phyloP scores from a whole-genome alignment of 129 eudicot species.

The Chrysanthemum seticuspe region DNA sequence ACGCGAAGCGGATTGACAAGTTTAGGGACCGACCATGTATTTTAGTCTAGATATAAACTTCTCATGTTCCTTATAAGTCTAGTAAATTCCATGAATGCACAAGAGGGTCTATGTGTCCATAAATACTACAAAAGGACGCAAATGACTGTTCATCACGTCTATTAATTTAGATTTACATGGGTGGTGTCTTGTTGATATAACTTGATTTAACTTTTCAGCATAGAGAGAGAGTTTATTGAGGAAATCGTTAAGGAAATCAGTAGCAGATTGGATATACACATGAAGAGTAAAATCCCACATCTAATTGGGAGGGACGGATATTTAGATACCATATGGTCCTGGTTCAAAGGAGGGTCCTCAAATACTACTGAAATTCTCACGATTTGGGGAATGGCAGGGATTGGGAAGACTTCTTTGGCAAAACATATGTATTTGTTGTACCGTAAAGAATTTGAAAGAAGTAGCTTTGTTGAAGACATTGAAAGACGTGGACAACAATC shows the following conservation, averaged over 20 bases:
- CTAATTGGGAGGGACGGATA: neutral
- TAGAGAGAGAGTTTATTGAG: neutral
- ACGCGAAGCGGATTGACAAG: no score
- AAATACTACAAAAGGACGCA: neutral
- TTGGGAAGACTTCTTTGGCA: conserved; percentile 9
- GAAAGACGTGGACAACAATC: neutral
- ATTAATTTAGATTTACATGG: neutral
- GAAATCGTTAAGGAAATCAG: neutral
- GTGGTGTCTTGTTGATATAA: neutral
- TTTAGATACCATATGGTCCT: neutral
- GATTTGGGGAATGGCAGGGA: neutral
- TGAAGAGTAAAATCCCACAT: neutral
- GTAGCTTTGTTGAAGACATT: neutral
- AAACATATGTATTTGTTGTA: neutral
- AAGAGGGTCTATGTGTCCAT: no score
- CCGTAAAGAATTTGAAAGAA: neutral
- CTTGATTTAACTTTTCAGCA: neutral
- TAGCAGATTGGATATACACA: neutral
- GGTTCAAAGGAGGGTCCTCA: neutral
- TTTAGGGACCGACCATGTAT: no score
- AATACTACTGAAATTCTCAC: neutral
- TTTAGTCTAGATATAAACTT: no score
- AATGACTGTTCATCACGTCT: no score
- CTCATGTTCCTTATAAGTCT: no score
- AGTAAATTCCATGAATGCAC: no score